Conservation (phyloP, 805 yeast species). For the Maudiozyma bulderi region DNA sequence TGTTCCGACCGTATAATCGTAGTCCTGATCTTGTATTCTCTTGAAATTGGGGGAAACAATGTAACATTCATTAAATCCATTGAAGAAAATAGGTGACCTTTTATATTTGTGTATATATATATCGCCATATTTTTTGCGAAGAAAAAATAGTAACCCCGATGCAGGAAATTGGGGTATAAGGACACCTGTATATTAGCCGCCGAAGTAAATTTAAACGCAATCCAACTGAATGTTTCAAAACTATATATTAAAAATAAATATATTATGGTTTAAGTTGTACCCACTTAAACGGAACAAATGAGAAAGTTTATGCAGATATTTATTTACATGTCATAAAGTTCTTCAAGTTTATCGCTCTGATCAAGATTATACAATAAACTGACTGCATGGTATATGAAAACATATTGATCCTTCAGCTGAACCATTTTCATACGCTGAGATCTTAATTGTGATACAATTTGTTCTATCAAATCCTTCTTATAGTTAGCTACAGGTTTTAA, state of each 20-base stretch:
- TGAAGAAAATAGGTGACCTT: no score
- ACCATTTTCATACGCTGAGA: constrained; percentile 30
- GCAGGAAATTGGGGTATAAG: neutral
- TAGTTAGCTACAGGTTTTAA: constrained; percentile 7
- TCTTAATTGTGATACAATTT: constrained; percentile 26
- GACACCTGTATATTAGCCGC: neutral
- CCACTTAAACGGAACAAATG: neutral
- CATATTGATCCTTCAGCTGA: constrained; percentile 27
- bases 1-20: neutral
- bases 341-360: neutral
- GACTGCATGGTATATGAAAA: constrained; percentile 28
- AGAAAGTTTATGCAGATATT: neutral
- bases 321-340: neutral
- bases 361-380: neutral
- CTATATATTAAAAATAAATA: neutral
- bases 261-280: neutral
- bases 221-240: neutral
- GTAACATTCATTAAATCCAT: no score
- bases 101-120: no score
- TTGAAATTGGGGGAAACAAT: no score
- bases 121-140: no score
- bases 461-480: constrained; percentile 25
- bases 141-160: no score
- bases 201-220: neutral
- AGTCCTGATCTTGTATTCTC: no score